Conservation (phyloP, 2,329 filamentous ascomycete genomes). For the Phialophora chinensis region DNA sequence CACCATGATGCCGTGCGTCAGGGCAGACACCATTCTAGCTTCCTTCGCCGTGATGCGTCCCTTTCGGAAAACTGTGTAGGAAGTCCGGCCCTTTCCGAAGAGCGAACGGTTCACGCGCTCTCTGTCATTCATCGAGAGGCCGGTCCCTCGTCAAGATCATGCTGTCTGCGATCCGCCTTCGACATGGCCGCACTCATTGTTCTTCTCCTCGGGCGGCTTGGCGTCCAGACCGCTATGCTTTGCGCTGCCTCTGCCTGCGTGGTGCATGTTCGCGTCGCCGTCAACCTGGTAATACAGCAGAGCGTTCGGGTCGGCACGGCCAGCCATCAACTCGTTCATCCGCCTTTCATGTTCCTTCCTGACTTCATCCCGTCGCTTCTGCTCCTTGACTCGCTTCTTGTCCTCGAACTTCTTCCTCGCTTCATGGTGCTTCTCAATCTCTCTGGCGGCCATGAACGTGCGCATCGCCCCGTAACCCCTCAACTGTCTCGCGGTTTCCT, state of each 20-base stretch:
- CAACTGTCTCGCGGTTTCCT: conserved; percentile 18
- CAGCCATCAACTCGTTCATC: not conserved
- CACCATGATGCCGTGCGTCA: not conserved
- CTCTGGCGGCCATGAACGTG: conserved; percentile 30
- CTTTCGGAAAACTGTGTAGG: not conserved
- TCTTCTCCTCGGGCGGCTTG: not conserved
- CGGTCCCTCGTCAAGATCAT: not conserved
- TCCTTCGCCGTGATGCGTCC: not conserved
- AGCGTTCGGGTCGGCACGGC: not conserved
- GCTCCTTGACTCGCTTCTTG: not conserved
- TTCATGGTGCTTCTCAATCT: conserved; percentile 19
- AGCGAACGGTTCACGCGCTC: not conserved
- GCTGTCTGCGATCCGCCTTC: not conserved
- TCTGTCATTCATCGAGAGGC: no score
- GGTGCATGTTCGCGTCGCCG: not conserved
- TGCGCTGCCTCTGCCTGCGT: not conserved
- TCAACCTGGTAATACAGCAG: conserved; percentile 5
- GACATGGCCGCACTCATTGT: not conserved
- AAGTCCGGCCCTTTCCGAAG: not conserved
- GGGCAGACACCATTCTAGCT: not conserved
- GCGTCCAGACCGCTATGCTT: not conserved
- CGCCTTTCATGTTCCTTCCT: not conserved
- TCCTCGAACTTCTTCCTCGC: not conserved
- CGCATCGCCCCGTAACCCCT: conserved; percentile 27
- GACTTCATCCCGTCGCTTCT: conserved; percentile 5